Percentiles rank a stretch among this genome's conserved stretches.
Conservation (phyloP, 1,139 yeast genomes). For the Protomyces macrosporus region DNA sequence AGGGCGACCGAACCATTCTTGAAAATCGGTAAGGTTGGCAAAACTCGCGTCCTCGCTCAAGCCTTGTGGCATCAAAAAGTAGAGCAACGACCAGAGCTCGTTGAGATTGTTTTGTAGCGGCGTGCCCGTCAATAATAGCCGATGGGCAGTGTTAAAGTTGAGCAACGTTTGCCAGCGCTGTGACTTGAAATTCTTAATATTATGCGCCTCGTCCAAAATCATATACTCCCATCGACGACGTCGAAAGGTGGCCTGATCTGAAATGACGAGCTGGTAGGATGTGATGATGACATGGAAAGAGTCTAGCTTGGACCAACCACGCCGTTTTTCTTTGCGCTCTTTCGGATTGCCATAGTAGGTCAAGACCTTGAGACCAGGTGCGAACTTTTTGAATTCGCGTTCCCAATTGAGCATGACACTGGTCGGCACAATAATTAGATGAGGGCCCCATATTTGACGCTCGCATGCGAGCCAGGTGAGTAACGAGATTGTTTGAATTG, state of each 20-base stretch:
- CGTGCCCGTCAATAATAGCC: conserved; percentile 87
- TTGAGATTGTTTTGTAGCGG: conserved; percentile 85
- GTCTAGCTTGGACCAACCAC: conserved; percentile 96
- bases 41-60: conserved; percentile 72
- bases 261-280: conserved; percentile 91
- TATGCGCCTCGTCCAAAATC: conserved; percentile 98
- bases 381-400: conserved; percentile 97
- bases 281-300: conserved; percentile 96
- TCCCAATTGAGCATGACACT: conserved; percentile 99
- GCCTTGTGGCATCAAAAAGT: conserved; percentile 85
- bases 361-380: conserved; percentile 93
- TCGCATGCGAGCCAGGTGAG: conserved; percentile 86
- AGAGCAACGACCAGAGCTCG: conserved; percentile 77
- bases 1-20: conserved; percentile 96
- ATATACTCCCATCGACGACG: conserved; percentile 92
- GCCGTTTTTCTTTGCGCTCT: conserved; percentile 89
- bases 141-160: conserved; percentile 85
- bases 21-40: conserved; percentile 92
- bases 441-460: conserved; percentile 96
- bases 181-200: conserved; percentile 90
- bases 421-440: conserved; percentile 92
- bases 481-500: conserved; percentile 90
- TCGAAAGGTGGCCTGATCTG: conserved; percentile 89
- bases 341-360: conserved; percentile 98
- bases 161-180: conserved; percentile 95